Evolutionary conservation across 2,329 filamentous ascomycete species (phyloP).

Genomic region (Metarhizium album): DNA sequence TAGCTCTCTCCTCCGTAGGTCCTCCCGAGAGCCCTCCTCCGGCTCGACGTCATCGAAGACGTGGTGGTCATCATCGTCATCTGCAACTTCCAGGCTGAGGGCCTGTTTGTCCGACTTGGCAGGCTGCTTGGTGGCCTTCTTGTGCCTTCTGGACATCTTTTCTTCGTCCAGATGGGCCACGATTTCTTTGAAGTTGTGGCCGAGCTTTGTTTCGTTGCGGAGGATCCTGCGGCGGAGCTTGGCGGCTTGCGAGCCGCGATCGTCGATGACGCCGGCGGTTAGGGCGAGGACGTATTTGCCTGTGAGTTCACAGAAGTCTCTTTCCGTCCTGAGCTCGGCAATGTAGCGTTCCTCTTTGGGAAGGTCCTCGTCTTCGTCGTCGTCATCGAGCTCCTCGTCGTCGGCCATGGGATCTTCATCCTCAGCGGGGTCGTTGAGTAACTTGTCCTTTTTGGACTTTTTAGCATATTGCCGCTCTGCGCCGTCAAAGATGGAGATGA

Average conservation of each 20-base stretch:
- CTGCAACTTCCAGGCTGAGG: conserved; percentile 33
- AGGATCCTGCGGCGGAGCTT: conserved; percentile 61
- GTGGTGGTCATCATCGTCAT: conserved; percentile 29
- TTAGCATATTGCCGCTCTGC: conserved; percentile 71
- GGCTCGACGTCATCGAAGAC: conserved; percentile 38
- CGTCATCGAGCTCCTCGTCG: conserved; percentile 42
- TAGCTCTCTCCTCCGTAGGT: conserved; percentile 43
- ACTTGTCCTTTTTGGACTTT: conserved; percentile 44
- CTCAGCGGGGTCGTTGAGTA: conserved; percentile 52
- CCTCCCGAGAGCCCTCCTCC: conserved; percentile 49
- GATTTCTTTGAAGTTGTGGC: conserved; percentile 77
- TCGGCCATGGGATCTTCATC: conserved; percentile 64
- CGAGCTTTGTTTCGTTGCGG: conserved; percentile 70
- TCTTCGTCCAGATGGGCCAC: conserved; percentile 67
- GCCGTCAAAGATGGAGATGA: conserved; percentile 67
- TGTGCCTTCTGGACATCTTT: conserved; percentile 38
- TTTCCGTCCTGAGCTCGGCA: conserved; percentile 66
- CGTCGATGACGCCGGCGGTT: conserved; percentile 63
- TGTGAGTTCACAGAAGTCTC: conserved; percentile 74
- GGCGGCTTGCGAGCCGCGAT: conserved; percentile 45
- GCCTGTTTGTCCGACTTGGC: conserved; percentile 19
- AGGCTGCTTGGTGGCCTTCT: conserved; percentile 22
- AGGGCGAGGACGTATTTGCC: conserved; percentile 77
- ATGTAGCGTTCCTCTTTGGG: conserved; percentile 49
- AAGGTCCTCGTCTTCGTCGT: conserved; percentile 43